phyloP scores from a whole-genome alignment of 768 basidiomycete genomes.

The Lactarius psammicola region DNA sequence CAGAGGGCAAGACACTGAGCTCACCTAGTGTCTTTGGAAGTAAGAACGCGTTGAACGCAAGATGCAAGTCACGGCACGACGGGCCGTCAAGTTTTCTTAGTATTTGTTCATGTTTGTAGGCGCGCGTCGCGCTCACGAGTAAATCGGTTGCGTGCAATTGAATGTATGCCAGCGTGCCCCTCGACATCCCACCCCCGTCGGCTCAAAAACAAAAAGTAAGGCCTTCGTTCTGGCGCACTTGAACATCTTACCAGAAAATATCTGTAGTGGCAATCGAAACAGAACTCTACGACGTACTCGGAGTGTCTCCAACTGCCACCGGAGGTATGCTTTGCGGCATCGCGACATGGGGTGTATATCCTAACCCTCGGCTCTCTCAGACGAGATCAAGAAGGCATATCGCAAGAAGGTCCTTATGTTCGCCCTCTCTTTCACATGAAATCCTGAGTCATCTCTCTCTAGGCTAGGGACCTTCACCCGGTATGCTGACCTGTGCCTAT shows the following conservation, averaged over 20 bases:
- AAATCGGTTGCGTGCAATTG: background rate
- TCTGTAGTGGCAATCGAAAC: conserved; percentile 67
- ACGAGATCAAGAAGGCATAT: conserved; percentile 93
- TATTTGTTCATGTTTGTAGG: conserved; percentile 21
- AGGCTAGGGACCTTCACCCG: conserved; percentile 89
- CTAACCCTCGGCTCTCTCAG: conserved; percentile 39
- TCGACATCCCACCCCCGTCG: conserved; percentile 6
- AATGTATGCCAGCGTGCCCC: background rate
- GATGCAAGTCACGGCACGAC: background rate
- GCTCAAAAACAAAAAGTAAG: conserved; percentile 5
- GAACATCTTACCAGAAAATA: background rate
- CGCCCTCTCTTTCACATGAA: conserved; percentile 26
- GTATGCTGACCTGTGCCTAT: conserved; percentile 44
- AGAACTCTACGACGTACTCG: conserved; percentile 85
- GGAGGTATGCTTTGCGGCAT: conserved; percentile 51
- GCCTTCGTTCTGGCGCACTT: background rate
- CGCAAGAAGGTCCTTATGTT: conserved; percentile 70
- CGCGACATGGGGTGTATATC: conserved; percentile 10
- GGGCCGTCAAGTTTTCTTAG: background rate
- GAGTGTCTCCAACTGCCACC: conserved; percentile 63
- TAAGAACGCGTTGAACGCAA: background rate
- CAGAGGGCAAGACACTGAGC: conserved; percentile 5
- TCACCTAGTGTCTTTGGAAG: conserved; percentile 17
- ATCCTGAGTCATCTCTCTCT: conserved; percentile 29
- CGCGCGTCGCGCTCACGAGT: background rate